Percentiles rank a stretch among this genome's conserved stretches.
These are phyloP conservation scores for Psilocybe azurescens DNA, from an alignment of 768 basidiomycete species.

Conservation along the genomic window DNA sequence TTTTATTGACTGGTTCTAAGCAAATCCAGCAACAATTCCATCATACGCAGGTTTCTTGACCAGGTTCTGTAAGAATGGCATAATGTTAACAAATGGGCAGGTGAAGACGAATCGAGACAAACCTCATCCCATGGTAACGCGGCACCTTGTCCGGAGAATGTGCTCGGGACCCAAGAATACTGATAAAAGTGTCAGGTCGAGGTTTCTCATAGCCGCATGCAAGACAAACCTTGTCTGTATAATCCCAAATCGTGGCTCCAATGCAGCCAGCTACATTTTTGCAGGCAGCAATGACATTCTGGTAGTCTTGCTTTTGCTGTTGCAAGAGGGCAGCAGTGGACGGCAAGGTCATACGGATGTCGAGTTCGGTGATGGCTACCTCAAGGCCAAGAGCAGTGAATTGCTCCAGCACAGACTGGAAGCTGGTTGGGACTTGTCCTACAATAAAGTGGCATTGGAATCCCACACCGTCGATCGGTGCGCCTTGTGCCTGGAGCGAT, in stretches of 20 bases:
- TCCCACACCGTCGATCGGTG: slow-evolving; percentile 67
- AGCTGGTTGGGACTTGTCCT: slow-evolving; percentile 53
- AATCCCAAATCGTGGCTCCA: slow-evolving; percentile 53
- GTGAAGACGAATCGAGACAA: slow-evolving; percentile 3
- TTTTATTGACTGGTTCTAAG: neutral
- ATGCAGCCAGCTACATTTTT: slow-evolving; percentile 45
- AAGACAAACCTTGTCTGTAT: slow-evolving; percentile 41
- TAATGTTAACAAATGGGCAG: neutral
- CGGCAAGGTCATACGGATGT: slow-evolving; percentile 65
- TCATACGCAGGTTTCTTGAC: slow-evolving; percentile 50
- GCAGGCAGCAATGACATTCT: slow-evolving; percentile 60
- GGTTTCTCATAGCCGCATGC: neutral
- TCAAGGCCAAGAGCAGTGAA: slow-evolving; percentile 68
- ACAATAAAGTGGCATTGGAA: slow-evolving; percentile 66
- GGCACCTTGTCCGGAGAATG: slow-evolving; percentile 44
- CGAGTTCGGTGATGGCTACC: slow-evolving; percentile 72
- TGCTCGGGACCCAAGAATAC: slow-evolving; percentile 47
- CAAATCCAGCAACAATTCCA: slow-evolving; percentile 46
- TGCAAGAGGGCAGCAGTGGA: slow-evolving; percentile 49
- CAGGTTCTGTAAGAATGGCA: slow-evolving; percentile 35
- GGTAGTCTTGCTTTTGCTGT: slow-evolving; percentile 64
- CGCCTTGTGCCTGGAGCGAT: slow-evolving; percentile 47
- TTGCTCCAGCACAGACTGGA: slow-evolving; percentile 53
- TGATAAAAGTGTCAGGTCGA: slow-evolving; percentile 8
- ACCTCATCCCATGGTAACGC: slow-evolving; percentile 45